Evolutionary conservation across 768 basidiomycete genomes (phyloP), one percentile per base, ranked within the genome.

Genomic region (Hydnum rufescens): DNA sequence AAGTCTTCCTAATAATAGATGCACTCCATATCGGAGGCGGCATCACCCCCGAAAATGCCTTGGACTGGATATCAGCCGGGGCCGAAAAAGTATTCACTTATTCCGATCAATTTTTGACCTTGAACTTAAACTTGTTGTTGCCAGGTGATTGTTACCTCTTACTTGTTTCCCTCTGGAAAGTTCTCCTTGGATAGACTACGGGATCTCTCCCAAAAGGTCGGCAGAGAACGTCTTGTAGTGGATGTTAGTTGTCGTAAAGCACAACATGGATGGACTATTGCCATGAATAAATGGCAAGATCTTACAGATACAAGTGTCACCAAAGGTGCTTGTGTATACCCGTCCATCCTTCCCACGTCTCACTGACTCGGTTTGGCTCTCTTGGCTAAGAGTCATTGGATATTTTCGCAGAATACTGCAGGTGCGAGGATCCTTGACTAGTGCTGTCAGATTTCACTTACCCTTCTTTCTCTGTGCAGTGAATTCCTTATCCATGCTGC

Each of bases 201-300:
- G 58, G 64, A 63, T 0, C 66, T 97, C 16, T 78, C 77, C 4
- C 60, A 67, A 19, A 64, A 67, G 6, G 75, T 90, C 3, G 86
- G 88, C 0, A 88, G 78, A 66, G 87, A 89, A n/a, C 74, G 66
- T 34, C 72, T 99, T 1, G 92, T 97, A 2, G 81, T 97, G 2
- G 95, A 99, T 63, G 81, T 99, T 23, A 95, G 93, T 62, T 99
- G 93, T 66, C 78, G 93, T 19, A 73, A 75, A 58, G 68, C 77
- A 60, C 80, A 68, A 5, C 68, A 76, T 44, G 77, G 69, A 56
- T 99, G 95, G 95, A 70, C 88, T 31, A 83, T 99, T 8, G 90
- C 93, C 6, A 96, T 92, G 90, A 93, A 97, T 68, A 92, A 88
- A 62, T 99, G 95, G 95, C 92, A 93, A 61, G 81, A 84, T 55